Base-by-base conservation (phyloP, 208 protist species). In the Porcisia hertigi region DNA sequence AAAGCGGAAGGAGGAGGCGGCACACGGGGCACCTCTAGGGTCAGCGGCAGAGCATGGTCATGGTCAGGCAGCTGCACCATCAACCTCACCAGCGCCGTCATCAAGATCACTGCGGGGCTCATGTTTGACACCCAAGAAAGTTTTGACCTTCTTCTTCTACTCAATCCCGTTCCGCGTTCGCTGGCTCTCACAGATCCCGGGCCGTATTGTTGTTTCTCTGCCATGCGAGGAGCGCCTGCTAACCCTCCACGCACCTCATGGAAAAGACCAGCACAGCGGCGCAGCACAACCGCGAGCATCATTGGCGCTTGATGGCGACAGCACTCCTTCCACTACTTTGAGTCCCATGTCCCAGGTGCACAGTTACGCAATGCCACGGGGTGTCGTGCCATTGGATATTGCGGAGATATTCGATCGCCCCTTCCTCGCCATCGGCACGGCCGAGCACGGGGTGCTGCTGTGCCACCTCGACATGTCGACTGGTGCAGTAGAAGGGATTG, bases 201-300 rank as follows among this genome's bases (percentile, higher is more conserved):
- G 79, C 0, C 66, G 73, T 34, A 43, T 96, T 49, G 72, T 94
- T 20, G 85, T 89, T 20, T 93, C 87, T 1, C 78, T 96, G 14
- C 86, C 92, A 7, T 94, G 85, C 79, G 92, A 96, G 69, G 92
- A 96, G 76, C 84, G 90, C 11, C 7, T 96, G 12, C 55, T 94
- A 14, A 88, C 87, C 6, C 49, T 96, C n/a, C 39, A 76, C 20
- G 85, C 69, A 3, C 71, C 86, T 18, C 76, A 84, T 54, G 36
- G 2, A 12, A 36, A 55, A 14, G 45, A 8, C 45, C 11, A 55
- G 43, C 25, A 70, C 45, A 6, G 25, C 45, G 25, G 30, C 25
- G 65, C 25, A 41, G n/a, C 25, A 36, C 45, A 41, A 16, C 45
- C 11, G 9, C 23, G 20, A 23, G 45, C 69, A 0, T 58, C 47